A percentile compares a stretch with the other conserved stretches of the same genome.
Evolutionary conservation across 495 filamentous ascomycete species (phyloP).

Genomic region (Tuber magnatum): DNA sequence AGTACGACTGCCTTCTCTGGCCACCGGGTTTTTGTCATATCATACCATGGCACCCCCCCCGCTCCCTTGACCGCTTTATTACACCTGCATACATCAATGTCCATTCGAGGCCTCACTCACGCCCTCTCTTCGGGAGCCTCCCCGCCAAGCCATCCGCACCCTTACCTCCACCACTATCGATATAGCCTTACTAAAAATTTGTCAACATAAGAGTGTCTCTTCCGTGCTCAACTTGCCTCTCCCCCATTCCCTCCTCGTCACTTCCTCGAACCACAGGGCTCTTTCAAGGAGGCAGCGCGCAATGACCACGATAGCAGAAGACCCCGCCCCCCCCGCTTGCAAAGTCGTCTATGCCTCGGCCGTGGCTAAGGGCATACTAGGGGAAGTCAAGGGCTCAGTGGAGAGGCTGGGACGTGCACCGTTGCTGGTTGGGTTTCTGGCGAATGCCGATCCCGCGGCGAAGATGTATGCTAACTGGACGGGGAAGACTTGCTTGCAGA

Average conservation of each 20-base stretch:
- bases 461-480: conserved; percentile 94
- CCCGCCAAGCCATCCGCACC: neutral
- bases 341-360: conserved; percentile 82
- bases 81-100: neutral
- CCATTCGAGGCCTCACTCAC: neutral
- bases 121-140: neutral
- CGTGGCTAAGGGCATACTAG: conserved; percentile 67
- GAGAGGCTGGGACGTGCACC: conserved; percentile 59
- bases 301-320: conserved; percentile 9
- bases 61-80: neutral
- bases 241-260: neutral
- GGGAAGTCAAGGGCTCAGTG: conserved; percentile 67
- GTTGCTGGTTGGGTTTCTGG: conserved; percentile 80
- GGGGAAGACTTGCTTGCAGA: conserved; percentile 87
- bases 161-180: neutral
- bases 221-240: neutral
- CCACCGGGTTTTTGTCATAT: neutral
- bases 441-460: conserved; percentile 83
- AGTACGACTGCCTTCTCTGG: neutral
- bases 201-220: neutral
- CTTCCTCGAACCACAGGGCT: neutral
- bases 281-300: neutral
- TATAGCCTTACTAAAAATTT: neutral
- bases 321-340: conserved; percentile 55
- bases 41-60: neutral